phyloP scores from a whole-genome alignment of 2,329 filamentous ascomycete species.

The Lomentospora prolificans region DNA sequence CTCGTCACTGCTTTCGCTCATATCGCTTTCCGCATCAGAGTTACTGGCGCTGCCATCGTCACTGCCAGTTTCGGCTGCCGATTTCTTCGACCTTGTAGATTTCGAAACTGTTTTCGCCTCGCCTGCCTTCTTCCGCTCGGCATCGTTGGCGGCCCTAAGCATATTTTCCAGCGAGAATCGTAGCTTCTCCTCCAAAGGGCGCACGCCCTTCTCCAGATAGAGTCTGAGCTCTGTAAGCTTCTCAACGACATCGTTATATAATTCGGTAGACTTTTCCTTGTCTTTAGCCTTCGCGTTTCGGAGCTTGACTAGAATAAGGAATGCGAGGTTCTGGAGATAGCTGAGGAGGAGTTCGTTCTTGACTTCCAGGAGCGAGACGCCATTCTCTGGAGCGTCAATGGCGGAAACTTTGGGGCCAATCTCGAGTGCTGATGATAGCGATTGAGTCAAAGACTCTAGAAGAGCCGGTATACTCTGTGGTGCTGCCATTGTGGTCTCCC shows the following conservation, averaged over 20 bases:
- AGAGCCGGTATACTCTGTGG: slow-evolving; percentile 38
- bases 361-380: slow-evolving; percentile 86
- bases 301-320: slow-evolving; percentile 73
- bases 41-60: slow-evolving; percentile 19
- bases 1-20: slow-evolving; percentile 26
- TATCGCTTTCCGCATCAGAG: slow-evolving; percentile 22
- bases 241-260: slow-evolving; percentile 49
- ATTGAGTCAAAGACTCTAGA: slow-evolving; percentile 46
- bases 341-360: slow-evolving; percentile 97
- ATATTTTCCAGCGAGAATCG: slow-evolving; percentile 97
- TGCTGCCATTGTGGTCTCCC: slow-evolving; percentile 32
- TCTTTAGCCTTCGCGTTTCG: slow-evolving; percentile 36
- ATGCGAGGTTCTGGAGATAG: slow-evolving; percentile 89
- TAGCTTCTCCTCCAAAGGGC: slow-evolving; percentile 78
- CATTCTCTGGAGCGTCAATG: slow-evolving; percentile 67
- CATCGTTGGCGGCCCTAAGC: slow-evolving; percentile 73
- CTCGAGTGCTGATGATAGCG: slow-evolving; percentile 54
- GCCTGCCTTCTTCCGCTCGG: slow-evolving; percentile 31
- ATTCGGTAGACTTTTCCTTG: slow-evolving; percentile 14
- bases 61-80: slow-evolving; percentile 19
- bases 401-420: slow-evolving; percentile 51
- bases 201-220: slow-evolving; percentile 86
- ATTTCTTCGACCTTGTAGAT: slow-evolving; percentile 12
- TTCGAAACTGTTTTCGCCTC: not conserved
- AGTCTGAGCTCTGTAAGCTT: slow-evolving; percentile 88